Evolutionary conservation across 345 rosid species (phyloP), one percentile per base, ranked within the genome.

Genomic region (Capsella bursapastoris): DNA sequence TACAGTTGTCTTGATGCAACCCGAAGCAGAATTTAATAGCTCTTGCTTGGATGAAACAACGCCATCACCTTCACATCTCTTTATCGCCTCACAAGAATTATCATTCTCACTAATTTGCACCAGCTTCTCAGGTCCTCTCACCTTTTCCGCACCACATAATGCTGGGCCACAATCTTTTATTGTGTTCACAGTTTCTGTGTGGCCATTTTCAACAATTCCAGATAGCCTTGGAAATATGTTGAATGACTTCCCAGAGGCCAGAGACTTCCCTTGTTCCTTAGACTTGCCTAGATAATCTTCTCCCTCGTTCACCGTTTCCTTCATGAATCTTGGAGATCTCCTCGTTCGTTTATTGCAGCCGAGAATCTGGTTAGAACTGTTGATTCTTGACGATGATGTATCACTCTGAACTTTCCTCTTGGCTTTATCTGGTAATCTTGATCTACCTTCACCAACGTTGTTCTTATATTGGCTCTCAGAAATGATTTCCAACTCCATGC

Each of bases 321-420:
- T 64, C 6, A 38, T 38, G 55, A 74, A 77, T 25, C 82, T 78
- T 13, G 82, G 78, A 64, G 86, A 83, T 70, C 61, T 78, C 77
- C 81, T 83, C 41, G n/a, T 51, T 4, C 22, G 59, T 66, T 55
- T 61, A 41, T 59, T 57, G 16, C 64, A 60, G 41, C 66, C 48
- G 18, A 61, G 32, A 60, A 38, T 44, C 29, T 68, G 69, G 29
- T 63, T 32, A 34, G 50, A 68, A n/a, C 8, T 7, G 61, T 22
- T 28, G 50, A 32, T 34, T 40, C 51, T 60, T 61, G 74, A 53
- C 51, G 73, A 32, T 43, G 52, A 60, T 31, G 48, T 10, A 75
- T 40, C 76, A 57, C 48, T 60, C 8, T 72, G 75, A 50, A 37
- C 50, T 49, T 77, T 66, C 80, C 71, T 59, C 57, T 79, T 34